Conservation (phyloP, 2,329 filamentous ascomycete genomes). For the Piedraia hortae region DNA sequence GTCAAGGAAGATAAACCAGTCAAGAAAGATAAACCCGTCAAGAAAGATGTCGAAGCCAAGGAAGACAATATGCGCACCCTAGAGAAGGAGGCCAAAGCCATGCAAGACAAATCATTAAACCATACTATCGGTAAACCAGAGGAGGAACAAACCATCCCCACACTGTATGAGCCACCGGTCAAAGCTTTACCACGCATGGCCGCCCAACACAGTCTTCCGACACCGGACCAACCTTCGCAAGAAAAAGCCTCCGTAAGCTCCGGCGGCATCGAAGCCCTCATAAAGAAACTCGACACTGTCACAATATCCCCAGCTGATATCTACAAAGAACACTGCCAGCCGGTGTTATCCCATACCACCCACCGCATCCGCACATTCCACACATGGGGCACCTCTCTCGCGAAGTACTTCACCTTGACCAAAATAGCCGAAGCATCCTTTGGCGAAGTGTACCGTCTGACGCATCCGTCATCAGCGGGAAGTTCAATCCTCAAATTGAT, state of each 20-base stretch:
- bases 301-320: constrained; percentile 1
- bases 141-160: too few relatives aligned
- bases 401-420: constrained; percentile 20
- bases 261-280: not conserved
- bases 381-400: constrained; percentile 17
- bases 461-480: constrained; percentile 11
- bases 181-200: too few relatives aligned
- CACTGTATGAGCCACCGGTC: too few relatives aligned
- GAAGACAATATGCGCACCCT: too few relatives aligned
- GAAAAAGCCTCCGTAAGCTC: too few relatives aligned
- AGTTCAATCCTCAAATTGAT: constrained; percentile 23
- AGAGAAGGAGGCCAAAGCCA: too few relatives aligned
- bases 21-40: not conserved
- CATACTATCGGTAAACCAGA: too few relatives aligned
- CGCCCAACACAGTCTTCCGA: too few relatives aligned
- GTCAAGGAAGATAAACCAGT: not conserved
- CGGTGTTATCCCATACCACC: constrained; percentile 9
- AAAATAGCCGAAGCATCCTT: constrained; percentile 41
- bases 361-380: constrained; percentile 14
- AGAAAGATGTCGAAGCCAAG: not conserved
- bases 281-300: not conserved
- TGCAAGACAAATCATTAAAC: too few relatives aligned
- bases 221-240: too few relatives aligned
- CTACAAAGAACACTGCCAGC: constrained; percentile 8
- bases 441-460: constrained; percentile 35